Base-by-base conservation (phyloP, 805 yeast species). In the Candida nanaspora region DNA sequence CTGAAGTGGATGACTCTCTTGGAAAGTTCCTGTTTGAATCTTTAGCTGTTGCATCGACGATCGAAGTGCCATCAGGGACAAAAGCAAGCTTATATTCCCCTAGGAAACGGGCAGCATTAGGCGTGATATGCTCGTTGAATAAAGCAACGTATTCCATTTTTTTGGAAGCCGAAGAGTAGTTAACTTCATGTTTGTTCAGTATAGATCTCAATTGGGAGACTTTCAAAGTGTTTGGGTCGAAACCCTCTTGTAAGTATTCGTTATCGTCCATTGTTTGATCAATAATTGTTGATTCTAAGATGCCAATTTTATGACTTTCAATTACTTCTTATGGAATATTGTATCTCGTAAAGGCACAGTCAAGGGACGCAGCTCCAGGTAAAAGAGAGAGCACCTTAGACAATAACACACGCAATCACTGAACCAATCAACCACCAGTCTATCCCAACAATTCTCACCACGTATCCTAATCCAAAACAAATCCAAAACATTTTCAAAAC, bases 181-280 rank as follows among this genome's bases (percentile, higher is more conserved):
- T 58, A n/a, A 89, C 66, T n/a, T 74, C 69, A 54, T 86, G 74
- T 41, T 75, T 80, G 11, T 68, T 60, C 40, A 91, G 66, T 19
- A 86, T 70, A 19, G 78, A 72, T 51, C 93, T 72, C 53, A 91
- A 67, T 44, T 84, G 77, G 3, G 88, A 77, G 19, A 86, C 80
- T 39, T 78, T 82, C 47, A 83, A 64, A 31, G 70, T 64, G 21
- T 70, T 63, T 6, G 91, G 83, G 55, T 87, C 80, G 58, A 85
- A 86, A n/a, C 71, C 66, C 3, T 63, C 61, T 23, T 55, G 53
- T 16, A 68, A 46, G 42, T 68, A 69, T 22, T 59, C 32, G 27
- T 23, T 23, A 23, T 23, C 27, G 10, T 23, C 27, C 27, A 23
- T 23, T 23, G 27, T 7, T 11, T 23, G n/a, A n/a, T n/a, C n/a